Percentiles rank a stretch among this genome's conserved stretches.
phyloP scores from a whole-genome alignment of 805 yeast species.

The Candida maesae region DNA sequence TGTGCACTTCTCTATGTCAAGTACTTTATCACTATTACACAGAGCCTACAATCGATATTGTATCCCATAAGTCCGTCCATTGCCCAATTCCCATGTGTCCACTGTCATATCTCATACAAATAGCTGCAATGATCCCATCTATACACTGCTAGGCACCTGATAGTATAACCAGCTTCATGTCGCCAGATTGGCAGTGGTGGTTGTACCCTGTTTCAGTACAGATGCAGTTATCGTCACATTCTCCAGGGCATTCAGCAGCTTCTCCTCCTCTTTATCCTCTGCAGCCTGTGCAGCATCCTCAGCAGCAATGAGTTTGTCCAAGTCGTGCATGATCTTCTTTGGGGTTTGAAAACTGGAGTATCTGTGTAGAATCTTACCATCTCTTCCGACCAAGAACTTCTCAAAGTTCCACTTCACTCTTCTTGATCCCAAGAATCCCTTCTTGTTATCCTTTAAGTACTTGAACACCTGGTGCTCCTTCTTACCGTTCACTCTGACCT shows the following conservation, averaged over 20 bases:
- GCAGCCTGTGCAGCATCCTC: neutral
- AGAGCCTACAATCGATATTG: too few relatives aligned
- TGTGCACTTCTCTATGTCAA: too few relatives aligned
- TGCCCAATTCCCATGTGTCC: too few relatives aligned
- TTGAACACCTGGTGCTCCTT: constrained; percentile 65
- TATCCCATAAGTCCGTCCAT: too few relatives aligned
- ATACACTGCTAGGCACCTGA: too few relatives aligned
- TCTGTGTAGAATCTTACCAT: constrained; percentile 56
- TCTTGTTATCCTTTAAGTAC: constrained; percentile 61
- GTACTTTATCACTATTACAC: too few relatives aligned
- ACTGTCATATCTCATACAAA: too few relatives aligned
- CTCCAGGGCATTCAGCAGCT: neutral
- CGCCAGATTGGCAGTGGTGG: too few relatives aligned
- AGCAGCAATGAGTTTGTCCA: constrained; percentile 1
- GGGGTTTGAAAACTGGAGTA: constrained; percentile 31
- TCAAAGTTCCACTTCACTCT: constrained; percentile 74
- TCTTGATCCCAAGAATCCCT: constrained; percentile 55
- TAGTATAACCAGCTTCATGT: too few relatives aligned
- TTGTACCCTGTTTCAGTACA: too few relatives aligned
- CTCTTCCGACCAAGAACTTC: constrained; percentile 54
- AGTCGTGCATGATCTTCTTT: constrained; percentile 3
- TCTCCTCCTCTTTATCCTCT: neutral
- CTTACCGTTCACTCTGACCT: constrained; percentile 76
- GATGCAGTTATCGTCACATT: neutral
- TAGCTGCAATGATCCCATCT: too few relatives aligned